phyloP scores from a whole-genome alignment of 176 grass and related monocot species.

The Zea luxurians region DNA sequence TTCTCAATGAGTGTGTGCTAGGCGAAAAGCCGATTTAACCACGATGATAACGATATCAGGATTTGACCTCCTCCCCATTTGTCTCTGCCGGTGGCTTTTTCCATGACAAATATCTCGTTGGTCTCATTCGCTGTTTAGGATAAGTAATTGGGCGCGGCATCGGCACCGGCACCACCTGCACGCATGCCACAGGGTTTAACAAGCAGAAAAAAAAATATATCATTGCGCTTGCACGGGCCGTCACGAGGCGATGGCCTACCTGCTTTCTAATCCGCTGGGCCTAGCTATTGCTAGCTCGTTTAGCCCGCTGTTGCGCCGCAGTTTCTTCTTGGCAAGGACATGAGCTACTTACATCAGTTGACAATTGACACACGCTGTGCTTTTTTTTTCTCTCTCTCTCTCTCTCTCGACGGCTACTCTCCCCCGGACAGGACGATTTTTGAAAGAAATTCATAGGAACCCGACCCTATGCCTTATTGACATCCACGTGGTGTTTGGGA shows the following conservation, averaged over 20 bases:
- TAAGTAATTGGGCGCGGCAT: constrained; percentile 12
- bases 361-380: background rate
- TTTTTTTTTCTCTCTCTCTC: no score
- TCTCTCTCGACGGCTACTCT: no score
- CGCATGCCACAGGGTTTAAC: constrained; percentile 30
- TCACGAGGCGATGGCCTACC: background rate
- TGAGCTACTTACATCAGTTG: no score
- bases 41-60: background rate
- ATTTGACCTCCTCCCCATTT: constrained; percentile 12
- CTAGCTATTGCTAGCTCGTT: background rate
- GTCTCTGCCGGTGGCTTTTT: constrained; percentile 37
- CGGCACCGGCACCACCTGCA: background rate
- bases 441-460: no score
- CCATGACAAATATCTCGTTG: constrained; percentile 29
- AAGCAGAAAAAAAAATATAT: background rate
- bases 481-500: no score
- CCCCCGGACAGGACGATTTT: no score
- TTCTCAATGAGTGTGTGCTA: constrained; percentile 6
- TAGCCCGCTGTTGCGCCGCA: constrained; percentile 14
- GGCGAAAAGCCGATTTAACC: constrained; percentile 44
- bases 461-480: no score
- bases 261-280: background rate
- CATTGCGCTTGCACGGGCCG: background rate
- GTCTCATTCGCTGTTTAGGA: constrained; percentile 16
- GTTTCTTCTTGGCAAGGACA: background rate